phyloP scores from a whole-genome alignment of 1,284 basidiomycete genomes.

The Ganoderma leucocontextum region DNA sequence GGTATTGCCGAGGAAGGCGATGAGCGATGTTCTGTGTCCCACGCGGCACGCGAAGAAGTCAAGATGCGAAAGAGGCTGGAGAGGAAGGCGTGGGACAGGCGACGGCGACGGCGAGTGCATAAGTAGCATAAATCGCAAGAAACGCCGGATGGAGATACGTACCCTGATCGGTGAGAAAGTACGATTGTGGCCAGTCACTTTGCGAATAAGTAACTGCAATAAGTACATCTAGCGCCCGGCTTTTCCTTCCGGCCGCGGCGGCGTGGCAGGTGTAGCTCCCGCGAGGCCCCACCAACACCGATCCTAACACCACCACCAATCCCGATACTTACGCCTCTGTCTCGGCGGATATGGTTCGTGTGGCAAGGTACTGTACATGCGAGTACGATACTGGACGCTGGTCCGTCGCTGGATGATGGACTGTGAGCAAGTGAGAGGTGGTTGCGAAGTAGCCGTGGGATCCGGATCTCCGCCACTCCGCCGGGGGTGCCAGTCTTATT shows the following conservation, averaged over 20 bases:
- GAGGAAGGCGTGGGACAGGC: neutral
- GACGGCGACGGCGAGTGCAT: neutral
- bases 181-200: neutral
- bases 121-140: neutral
- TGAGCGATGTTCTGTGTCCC: constrained; percentile 1
- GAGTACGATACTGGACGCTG: too few species aligned
- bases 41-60: neutral
- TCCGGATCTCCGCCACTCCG: constrained; percentile 3
- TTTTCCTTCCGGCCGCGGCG: neutral
- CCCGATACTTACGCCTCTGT: neutral
- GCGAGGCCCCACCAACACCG: neutral
- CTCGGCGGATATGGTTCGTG: neutral
- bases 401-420: too few species aligned
- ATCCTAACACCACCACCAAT: neutral
- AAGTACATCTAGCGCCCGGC: neutral
- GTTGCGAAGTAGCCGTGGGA: neutral
- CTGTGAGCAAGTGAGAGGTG: neutral
- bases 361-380: too few species aligned
- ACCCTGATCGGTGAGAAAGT: neutral
- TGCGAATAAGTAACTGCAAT: neutral
- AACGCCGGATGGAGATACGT: neutral
- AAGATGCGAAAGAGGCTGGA: neutral
- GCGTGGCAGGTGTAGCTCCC: neutral
- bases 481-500: neutral
- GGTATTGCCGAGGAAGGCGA: constrained; percentile 21